Conservation (phyloP, 192 early-diverging fungal species). For the Gamsiella multidivaricata region DNA sequence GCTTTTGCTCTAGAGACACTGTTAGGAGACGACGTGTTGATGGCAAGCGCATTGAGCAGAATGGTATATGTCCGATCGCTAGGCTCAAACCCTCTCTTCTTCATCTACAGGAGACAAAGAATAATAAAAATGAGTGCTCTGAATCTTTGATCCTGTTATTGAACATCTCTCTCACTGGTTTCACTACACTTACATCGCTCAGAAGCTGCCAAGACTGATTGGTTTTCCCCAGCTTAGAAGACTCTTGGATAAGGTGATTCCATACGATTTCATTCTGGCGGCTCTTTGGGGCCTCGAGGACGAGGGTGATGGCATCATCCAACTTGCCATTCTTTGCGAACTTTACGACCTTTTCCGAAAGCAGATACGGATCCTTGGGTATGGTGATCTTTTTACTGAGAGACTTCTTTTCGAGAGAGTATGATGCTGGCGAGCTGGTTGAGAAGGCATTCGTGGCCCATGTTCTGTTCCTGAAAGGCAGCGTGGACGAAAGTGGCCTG, state of each 20-base stretch:
- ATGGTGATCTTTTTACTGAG: constrained; percentile 46
- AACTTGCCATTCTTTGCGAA: constrained; percentile 39
- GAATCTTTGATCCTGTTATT: too few species aligned
- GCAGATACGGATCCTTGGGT: constrained; percentile 50
- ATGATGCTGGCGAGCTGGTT: background rate
- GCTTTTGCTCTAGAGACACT: constrained; percentile 36
- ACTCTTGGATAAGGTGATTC: constrained; percentile 55
- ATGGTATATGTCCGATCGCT: constrained; percentile 44
- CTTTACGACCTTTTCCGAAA: constrained; percentile 48
- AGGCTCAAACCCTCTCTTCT: constrained; percentile 42
- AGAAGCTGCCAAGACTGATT: constrained; percentile 36
- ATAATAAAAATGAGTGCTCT: too few species aligned
- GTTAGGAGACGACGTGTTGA: constrained; percentile 36
- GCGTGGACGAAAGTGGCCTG: background rate
- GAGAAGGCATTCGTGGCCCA: constrained; percentile 3
- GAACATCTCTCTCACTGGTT: too few species aligned
- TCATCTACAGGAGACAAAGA: constrained; percentile 32
- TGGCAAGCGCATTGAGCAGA: constrained; percentile 47
- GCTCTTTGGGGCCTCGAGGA: constrained; percentile 27
- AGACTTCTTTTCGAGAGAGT: constrained; percentile 9
- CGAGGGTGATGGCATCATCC: constrained; percentile 48
- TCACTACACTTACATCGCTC: constrained; percentile 48
- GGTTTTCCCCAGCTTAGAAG: constrained; percentile 39
- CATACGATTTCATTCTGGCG: constrained; percentile 54
- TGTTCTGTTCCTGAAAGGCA: background rate